A percentile compares a stretch with the other conserved stretches of the same genome.
Evolutionary conservation across 495 filamentous ascomycete species (phyloP).

Genomic region (Talaromyces adpressus): DNA sequence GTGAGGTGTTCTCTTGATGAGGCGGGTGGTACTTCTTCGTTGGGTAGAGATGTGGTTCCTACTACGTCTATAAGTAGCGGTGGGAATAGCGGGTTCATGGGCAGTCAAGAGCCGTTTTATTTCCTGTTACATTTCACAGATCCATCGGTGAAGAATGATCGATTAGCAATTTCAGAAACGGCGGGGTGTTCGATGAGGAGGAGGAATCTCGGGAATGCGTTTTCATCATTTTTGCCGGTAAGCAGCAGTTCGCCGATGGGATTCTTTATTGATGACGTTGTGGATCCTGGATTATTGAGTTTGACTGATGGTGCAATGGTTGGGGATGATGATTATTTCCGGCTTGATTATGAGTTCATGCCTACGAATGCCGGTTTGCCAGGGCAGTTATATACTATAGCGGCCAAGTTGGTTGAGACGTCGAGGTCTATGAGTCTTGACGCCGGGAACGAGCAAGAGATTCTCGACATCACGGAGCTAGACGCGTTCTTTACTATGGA

Average conservation of each 20-base stretch:
- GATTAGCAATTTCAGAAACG: slow-evolving; percentile 30
- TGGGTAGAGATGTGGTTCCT: neutral
- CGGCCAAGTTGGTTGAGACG: slow-evolving; percentile 25
- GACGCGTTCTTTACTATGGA: slow-evolving; percentile 22
- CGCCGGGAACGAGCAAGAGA: neutral
- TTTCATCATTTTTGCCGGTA: slow-evolving; percentile 24
- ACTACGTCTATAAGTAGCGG: slow-evolving; percentile 14
- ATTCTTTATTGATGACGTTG: slow-evolving; percentile 11
- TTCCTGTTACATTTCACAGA: slow-evolving; percentile 30
- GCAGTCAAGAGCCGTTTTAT: slow-evolving; percentile 18
- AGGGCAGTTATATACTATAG: slow-evolving; percentile 22
- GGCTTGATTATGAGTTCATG: slow-evolving; percentile 12
- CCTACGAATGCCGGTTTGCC: slow-evolving; percentile 18
- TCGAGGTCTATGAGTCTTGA: slow-evolving; percentile 23
- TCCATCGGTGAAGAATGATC: slow-evolving; percentile 24
- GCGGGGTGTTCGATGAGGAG: slow-evolving; percentile 25
- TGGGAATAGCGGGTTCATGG: slow-evolving; percentile 39
- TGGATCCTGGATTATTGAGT: slow-evolving; percentile 13
- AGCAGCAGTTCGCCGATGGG: slow-evolving; percentile 12
- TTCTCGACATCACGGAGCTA: slow-evolving; percentile 19
- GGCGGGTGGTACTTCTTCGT: neutral
- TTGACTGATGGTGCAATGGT: slow-evolving; percentile 5
- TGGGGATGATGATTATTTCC: neutral
- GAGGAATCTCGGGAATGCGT: slow-evolving; percentile 25
- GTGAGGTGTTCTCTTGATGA: slow-evolving; percentile 18